Evolutionary conservation across 202 grass and related monocot genomes (phyloP).

Genomic region (Dendrocalamus latiflorus): DNA sequence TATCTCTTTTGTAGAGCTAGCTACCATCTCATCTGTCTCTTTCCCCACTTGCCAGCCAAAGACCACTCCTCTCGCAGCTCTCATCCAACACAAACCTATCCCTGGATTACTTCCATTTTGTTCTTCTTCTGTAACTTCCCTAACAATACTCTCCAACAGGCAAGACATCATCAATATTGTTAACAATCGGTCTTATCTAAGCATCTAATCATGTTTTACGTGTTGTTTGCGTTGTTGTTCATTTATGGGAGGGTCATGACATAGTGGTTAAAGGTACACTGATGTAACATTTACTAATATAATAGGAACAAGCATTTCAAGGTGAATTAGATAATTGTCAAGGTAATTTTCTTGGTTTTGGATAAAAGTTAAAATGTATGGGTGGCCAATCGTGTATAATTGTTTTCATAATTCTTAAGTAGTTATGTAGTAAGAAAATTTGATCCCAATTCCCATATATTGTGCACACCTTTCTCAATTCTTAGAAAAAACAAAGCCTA

Average conservation of each 20-base stretch:
- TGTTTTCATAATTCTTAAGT: neutral
- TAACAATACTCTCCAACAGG: slow-evolving; percentile 53
- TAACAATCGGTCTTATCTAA: slow-evolving; percentile 14
- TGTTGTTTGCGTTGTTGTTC: neutral
- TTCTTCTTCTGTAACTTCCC: slow-evolving; percentile 51
- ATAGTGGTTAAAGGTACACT: neutral
- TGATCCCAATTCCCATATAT: neutral
- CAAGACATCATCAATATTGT: slow-evolving; percentile 16
- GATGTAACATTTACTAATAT: neutral
- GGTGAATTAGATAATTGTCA: too few species aligned
- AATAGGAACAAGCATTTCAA: neutral
- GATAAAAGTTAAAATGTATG: neutral
- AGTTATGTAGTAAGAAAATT: neutral
- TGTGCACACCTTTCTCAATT: too few species aligned
- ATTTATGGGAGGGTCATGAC: neutral
- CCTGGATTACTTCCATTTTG: slow-evolving; percentile 13
- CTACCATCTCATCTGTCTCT: slow-evolving; percentile 21
- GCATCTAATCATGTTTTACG: neutral
- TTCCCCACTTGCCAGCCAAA: slow-evolving; percentile 40
- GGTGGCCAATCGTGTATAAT: neutral
- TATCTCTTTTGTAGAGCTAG: neutral
- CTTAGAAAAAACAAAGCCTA: too few species aligned
- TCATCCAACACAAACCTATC: slow-evolving; percentile 60
- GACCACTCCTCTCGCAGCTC: slow-evolving; percentile 44
- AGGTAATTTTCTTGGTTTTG: neutral